Base-by-base conservation (phyloP, 1,139 yeast species). In the Saccharomyces hybrid region DNA sequence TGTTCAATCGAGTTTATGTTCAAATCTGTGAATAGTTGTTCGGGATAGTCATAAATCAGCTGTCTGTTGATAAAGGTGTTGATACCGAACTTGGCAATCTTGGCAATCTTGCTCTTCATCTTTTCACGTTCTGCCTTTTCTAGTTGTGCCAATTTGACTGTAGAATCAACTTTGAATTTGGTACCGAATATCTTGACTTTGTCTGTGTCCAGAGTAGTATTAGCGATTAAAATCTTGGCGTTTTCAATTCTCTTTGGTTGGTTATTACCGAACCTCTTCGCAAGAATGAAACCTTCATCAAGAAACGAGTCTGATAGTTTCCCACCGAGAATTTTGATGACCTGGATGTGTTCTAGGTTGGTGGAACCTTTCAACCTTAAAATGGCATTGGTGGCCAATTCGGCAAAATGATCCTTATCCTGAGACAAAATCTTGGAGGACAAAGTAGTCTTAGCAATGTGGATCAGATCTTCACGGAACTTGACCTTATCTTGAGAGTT, bases 151-250 rank as follows among this genome's bases (percentile, higher is more conserved):
- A 95, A 80, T 71, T 93, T 93, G 56, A 93, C 81, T 9, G 99
- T 93, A 32, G 97, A 85, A 71, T 93, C 97, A 52, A 93, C 99
- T 73, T 90, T 88, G 75, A 93, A 91, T 72, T 95, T 91, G 55
- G 99, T 98, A 56, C 99, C 99, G 73, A 93, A 93, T 54, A 93
- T 84, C 73, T 93, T 93, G 57, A 93, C 98, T 72, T 93, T 93
- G 70, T 91, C 98, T 7, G 99, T 91, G 69, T 93, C 99, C 90
- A 93, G 84, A 26, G 98, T 84, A 9, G 99, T 93, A 73, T 93
- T 93, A 31, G 99, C 97, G 66, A 93, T 87, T 61, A 95, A 79
- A 61, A 93, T 89, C 64, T 82, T 86, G 38, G 96, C 97, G 66
- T 93, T 84, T 64, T 83, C 83, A 54, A 95, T 75, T 64, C 78